Conservation (phyloP, 805 yeast species). For the Soucietia sequanensis region DNA sequence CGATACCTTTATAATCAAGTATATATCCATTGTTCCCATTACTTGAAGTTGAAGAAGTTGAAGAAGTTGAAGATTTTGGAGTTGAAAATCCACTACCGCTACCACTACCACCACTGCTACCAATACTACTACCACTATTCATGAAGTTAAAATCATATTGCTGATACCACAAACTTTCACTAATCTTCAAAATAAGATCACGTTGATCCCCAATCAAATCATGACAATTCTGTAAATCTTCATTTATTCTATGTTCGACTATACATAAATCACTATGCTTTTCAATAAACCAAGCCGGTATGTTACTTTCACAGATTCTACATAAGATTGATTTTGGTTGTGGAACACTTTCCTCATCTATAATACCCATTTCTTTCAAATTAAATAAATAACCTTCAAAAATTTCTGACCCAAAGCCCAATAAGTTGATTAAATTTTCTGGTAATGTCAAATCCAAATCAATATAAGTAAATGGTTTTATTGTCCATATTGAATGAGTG, state of each 20-base stretch:
- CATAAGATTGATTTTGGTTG: conserved; percentile 83
- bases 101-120: conserved; percentile 7
- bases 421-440: conserved; percentile 58
- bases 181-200: conserved; percentile 44
- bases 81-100: conserved; percentile 1
- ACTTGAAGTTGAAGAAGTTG: conserved; percentile 10
- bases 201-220: conserved; percentile 76
- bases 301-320: conserved; percentile 83
- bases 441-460: conserved; percentile 71
- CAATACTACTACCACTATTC: conserved; percentile 11
- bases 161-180: conserved; percentile 35
- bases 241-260: conserved; percentile 79
- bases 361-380: conserved; percentile 61
- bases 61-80: conserved; percentile 13
- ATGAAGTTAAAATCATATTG: conserved; percentile 6
- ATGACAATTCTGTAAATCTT: conserved; percentile 70
- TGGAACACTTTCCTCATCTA: conserved; percentile 66
- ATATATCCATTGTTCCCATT: conserved; percentile 16
- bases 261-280: conserved; percentile 85
- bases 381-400: conserved; percentile 70
- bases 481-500: conserved; percentile 89
- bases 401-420: conserved; percentile 88
- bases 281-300: conserved; percentile 98
- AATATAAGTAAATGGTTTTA: conserved; percentile 71
- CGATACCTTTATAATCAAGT: conserved; percentile 57